A percentile compares a stretch with the other conserved stretches of the same genome.
Conservation (phyloP, 495 filamentous ascomycete species). For the Hyaloscypha hepaticicola region DNA sequence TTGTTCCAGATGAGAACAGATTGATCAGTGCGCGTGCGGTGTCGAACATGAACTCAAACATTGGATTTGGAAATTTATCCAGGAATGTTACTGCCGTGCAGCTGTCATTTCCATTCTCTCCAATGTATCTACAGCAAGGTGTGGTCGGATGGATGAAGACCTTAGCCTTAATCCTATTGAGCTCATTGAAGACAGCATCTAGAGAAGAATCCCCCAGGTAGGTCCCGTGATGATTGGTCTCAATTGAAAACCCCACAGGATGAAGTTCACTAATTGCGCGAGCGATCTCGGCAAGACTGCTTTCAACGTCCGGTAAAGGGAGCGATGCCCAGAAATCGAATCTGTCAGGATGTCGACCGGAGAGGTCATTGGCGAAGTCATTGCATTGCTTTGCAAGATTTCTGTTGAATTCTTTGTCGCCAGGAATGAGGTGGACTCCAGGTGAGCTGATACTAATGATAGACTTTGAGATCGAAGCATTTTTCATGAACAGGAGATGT, state of each 20-base stretch:
- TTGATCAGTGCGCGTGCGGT: constrained; percentile 48
- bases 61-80: constrained; percentile 43
- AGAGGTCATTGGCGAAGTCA: constrained; percentile 42
- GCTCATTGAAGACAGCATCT: constrained; percentile 40
- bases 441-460: constrained; percentile 52
- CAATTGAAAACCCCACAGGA: constrained; percentile 49
- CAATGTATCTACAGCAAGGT: constrained; percentile 18
- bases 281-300: constrained; percentile 45
- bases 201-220: constrained; percentile 51
- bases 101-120: not conserved
- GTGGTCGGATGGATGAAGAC: constrained; percentile 57
- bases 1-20: constrained; percentile 48
- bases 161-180: constrained; percentile 37
- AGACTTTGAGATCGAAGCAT: constrained; percentile 45
- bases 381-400: constrained; percentile 40
- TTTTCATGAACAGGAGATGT: constrained; percentile 49
- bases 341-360: constrained; percentile 35
- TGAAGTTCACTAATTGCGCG: constrained; percentile 38
- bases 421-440: constrained; percentile 41
- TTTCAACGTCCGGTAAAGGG: constrained; percentile 46
- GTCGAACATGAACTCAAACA: constrained; percentile 60
- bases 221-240: constrained; percentile 48
- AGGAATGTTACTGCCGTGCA: constrained; percentile 11
- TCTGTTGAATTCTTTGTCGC: constrained; percentile 34
- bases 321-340: constrained; percentile 53